Evolutionary conservation across 2,329 filamentous ascomycete species (phyloP), one percentile per base, ranked within the genome.

Genomic region (Aspergillus intermedius): DNA sequence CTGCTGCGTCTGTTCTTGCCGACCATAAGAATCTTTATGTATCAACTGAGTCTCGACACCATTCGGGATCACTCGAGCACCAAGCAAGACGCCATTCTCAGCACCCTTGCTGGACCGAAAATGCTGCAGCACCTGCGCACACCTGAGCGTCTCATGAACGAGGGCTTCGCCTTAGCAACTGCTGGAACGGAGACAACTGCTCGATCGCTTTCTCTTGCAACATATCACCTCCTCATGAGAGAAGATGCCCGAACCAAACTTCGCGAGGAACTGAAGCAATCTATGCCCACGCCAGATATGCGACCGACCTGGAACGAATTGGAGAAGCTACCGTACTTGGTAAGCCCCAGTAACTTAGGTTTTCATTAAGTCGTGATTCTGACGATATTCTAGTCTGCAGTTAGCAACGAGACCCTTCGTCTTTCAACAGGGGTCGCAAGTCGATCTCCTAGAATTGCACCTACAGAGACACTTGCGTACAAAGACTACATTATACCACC

Each of bases 121-220:
- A 53, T 60, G 49, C 57, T 60, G 1, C 45, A 46, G 23, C 47
- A 58, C 13, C 45, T 59, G 50, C 49, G 51, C 2, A 45, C 30
- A 3, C 47, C 55, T 3, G 56, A 62, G 10, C 59, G 69, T 1
- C 54, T 74, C 1, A 60, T 60, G 8, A 61, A 72, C 3, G 73
- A 76, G 42, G 71, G 65, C 0, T 65, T 66, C 19, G 54, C 61
- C 4, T 50, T 75, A 17, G 44, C 73, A 0, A 53, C 60, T 1
- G 73, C 67, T 1, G 72, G 71, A 0, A 68, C 67, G 0, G 71
- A 75, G 51, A 75, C 66, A 2, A 67, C 64, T 2, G 61, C 60
- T 3, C 50, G 56, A 5, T 49, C 62, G 2, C 49, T 73, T 35
- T 54, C 60, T 1, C 30, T 64, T 10, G 57, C 54, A 3, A 50